Percentiles rank a stretch among this genome's conserved stretches.
Evolutionary conservation across 1,284 basidiomycete genomes (phyloP).

Genomic region (Ceratorhiza oryzae-sativae): DNA sequence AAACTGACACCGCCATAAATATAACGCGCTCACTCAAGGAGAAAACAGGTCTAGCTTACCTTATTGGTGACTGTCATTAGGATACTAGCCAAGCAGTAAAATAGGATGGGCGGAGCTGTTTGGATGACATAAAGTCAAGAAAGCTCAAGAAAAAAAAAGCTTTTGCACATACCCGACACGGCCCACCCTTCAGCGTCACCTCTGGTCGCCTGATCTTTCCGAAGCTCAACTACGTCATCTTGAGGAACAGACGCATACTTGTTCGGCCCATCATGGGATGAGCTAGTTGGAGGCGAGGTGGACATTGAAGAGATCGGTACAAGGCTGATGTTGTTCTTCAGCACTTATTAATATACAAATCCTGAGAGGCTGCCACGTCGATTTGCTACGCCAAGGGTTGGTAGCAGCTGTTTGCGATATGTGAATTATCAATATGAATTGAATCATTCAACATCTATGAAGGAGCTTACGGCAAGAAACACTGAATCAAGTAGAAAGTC

Average conservation of each 20-base stretch:
- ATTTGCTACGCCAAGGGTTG: neutral
- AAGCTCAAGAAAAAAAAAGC: neutral
- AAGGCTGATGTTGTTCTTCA: neutral
- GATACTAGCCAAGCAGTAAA: constrained; percentile 94
- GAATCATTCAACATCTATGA: neutral
- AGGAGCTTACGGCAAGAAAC: constrained; percentile 26
- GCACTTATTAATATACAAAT: neutral
- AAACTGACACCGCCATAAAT: constrained; percentile 61
- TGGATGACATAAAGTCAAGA: constrained; percentile 9
- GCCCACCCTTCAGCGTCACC: constrained; percentile 35
- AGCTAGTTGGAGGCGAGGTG: constrained; percentile 34
- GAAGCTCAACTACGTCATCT: constrained; percentile 65
- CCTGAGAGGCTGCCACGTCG: constrained; percentile 20
- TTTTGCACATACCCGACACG: constrained; percentile 10
- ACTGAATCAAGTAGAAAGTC: neutral
- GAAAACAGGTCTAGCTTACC: constrained; percentile 54
- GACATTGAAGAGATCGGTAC: constrained; percentile 26
- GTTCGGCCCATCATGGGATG: neutral
- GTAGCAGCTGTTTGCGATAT: neutral
- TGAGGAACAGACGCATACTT: constrained; percentile 33
- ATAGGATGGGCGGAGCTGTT: constrained; percentile 77
- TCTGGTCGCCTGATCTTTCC: constrained; percentile 64
- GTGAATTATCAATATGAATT: neutral
- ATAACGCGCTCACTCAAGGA: constrained; percentile 21
- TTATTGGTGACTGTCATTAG: constrained; percentile 99